Base-by-base conservation (phyloP, 2,329 filamentous ascomycete species). In the Trichophyton simii region DNA sequence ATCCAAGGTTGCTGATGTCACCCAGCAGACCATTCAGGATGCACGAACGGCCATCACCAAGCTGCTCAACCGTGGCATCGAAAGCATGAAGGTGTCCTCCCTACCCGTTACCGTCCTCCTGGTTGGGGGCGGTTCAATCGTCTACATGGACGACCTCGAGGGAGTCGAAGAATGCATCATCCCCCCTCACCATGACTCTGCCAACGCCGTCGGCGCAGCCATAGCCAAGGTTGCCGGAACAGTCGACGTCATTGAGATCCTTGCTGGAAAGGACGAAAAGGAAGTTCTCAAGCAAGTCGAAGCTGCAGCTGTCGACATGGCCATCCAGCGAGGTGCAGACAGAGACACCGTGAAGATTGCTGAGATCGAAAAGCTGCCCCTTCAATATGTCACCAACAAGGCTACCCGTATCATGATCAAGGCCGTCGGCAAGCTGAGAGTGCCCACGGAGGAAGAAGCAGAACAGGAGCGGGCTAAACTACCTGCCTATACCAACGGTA, bases 141-240 rank as follows among this genome's bases (percentile, higher is more conserved):
- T 84, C 1, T 78, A 79, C 2, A 76, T 78, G 0, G 73, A 79
- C 3, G 66, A 72, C 0, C 73, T 84, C 5, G 71, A 74, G 0
- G 81, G 80, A 0, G 81, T 82, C 0, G 73, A 76, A 5, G 73
- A 79, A 63, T 77, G 79, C 61, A 78, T 81, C 6, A 72, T 76
- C 3, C 82, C 82, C 0, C 75, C 78, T 1, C 79, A 78, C 58
- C 75, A 81, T 34, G 80, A 80, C 61, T 81, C 80, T 0, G 82
- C 82, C 2, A 85, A 85, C 68, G 82, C 83, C 0, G 79, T 85
- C 1, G 83, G 83, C 4, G 82, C 83, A 0, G 83, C 83, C 0
- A 82, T 83, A 36, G 80, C 80, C 2, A 80, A 80, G 60, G 78
- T 83, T 0, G 77, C 78, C 2, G 81, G 80, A 0, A 77, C 78